These are phyloP conservation scores for Onygenales sp. DNA, from an alignment of 2,329 filamentous ascomycete genomes.

Conservation along the genomic window DNA sequence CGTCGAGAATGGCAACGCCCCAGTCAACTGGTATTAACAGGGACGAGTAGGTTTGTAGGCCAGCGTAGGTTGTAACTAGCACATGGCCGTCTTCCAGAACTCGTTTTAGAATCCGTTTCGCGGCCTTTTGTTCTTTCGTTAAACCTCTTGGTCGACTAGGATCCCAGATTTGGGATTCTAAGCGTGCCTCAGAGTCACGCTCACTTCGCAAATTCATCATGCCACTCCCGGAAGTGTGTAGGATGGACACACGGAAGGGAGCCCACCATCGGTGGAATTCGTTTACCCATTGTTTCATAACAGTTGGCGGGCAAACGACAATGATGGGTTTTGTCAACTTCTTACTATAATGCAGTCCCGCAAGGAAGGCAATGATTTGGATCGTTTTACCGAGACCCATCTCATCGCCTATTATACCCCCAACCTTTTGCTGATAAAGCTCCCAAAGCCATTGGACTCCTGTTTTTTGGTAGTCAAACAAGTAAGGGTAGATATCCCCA, in stretches of 20 bases:
- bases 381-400: constrained; percentile 98
- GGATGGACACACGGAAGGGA: constrained; percentile 87
- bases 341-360: constrained; percentile 84
- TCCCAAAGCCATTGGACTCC: constrained; percentile 95
- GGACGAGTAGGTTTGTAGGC: constrained; percentile 84
- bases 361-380: constrained; percentile 71
- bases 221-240: constrained; percentile 91
- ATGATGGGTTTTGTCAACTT: constrained; percentile 77
- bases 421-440: constrained; percentile 77
- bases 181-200: constrained; percentile 51
- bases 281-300: constrained; percentile 95
- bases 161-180: constrained; percentile 50
- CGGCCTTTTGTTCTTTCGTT: constrained; percentile 54
- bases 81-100: constrained; percentile 82
- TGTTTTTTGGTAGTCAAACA: constrained; percentile 96
- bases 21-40: constrained; percentile 75
- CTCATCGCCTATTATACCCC: constrained; percentile 92
- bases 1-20: constrained; percentile 89
- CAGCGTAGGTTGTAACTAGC: constrained; percentile 89
- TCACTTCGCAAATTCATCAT: constrained; percentile 72
- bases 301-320: constrained; percentile 85
- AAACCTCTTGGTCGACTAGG: constrained; percentile 27
- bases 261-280: constrained; percentile 99
- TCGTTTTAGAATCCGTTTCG: constrained; percentile 69
- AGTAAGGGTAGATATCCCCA: constrained; percentile 81